Evolutionary conservation across 2,329 filamentous ascomycete genomes (phyloP).

Genomic region (Stagonosporopsis vannaccii): DNA sequence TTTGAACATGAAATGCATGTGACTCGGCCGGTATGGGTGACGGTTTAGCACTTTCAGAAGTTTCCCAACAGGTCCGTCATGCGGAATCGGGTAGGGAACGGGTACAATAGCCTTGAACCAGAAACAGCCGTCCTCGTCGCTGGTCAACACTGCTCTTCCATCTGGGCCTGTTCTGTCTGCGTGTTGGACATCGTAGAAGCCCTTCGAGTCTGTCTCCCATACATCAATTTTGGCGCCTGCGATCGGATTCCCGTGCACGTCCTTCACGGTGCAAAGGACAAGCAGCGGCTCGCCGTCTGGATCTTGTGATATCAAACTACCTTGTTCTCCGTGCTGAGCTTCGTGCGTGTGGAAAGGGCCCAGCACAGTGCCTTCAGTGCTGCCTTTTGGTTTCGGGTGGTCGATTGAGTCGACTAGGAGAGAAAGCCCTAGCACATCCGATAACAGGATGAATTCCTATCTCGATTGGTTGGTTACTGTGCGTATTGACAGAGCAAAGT

Average conservation of each 20-base stretch:
- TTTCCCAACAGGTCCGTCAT: constrained; percentile 72
- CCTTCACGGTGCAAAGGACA: constrained; percentile 72
- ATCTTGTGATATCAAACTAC: constrained; percentile 70
- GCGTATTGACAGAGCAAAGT: too few relatives aligned
- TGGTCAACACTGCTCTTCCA: constrained; percentile 73
- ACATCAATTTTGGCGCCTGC: constrained; percentile 74
- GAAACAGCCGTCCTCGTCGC: constrained; percentile 73
- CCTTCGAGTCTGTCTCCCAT: constrained; percentile 80
- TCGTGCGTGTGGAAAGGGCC: constrained; percentile 82
- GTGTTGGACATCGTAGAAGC: constrained; percentile 81
- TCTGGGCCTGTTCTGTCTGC: constrained; percentile 67
- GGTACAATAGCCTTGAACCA: constrained; percentile 83
- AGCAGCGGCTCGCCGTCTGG: constrained; percentile 72
- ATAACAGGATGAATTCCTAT: constrained; percentile 81
- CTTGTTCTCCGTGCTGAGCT: constrained; percentile 59
- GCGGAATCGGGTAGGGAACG: constrained; percentile 81
- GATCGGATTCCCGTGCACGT: constrained; percentile 68
- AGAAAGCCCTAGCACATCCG: constrained; percentile 77
- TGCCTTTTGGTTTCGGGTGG: constrained; percentile 73
- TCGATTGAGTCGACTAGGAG: constrained; percentile 80
- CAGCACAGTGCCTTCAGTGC: constrained; percentile 78
- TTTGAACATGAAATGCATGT: constrained; percentile 67
- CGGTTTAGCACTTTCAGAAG: constrained; percentile 22
- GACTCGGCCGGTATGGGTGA: constrained; percentile 31
- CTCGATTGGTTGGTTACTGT: constrained; percentile 39